Evolutionary conservation across 2,329 filamentous ascomycete species (phyloP), one percentile per base, ranked within the genome.

Genomic region (Fusarium domesticum): DNA sequence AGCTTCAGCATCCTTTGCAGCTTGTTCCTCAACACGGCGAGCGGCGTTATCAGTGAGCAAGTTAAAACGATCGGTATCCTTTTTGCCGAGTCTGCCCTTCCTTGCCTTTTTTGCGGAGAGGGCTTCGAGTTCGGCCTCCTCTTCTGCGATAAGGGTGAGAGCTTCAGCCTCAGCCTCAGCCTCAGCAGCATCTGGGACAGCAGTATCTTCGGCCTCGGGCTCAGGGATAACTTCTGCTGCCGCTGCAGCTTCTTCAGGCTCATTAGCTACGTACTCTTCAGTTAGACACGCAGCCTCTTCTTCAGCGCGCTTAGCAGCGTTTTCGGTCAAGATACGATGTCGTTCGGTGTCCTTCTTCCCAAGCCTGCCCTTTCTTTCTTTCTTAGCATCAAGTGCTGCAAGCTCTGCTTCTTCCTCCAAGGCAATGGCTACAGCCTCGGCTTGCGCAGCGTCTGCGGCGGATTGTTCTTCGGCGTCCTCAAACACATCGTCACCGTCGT

Each of bases 341-440:
- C 70, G 74, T 46, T 76, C 71, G 38, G 74, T 63, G 23, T 74
- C 73, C 44, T 67, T 74, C 50, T 70, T 76, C 2, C 56, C 60
- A 11, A 74, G 54, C 47, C 66, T 76, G 42, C 65, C 63, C 58
- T 74, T 80, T 52, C 72, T 75, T 2, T 67, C 66, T 53, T 75
- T 78, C 57, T 77, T 80, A 18, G 67, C 65, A 34, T 70, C 72
- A 5, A 75, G 61, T 4, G 61, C 57, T 12, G 61, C 67, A 11
- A 74, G 60, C 45, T 75, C 68, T 10, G 62, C 59, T 46, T 72
- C 60, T 51, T 72, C 64, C 16, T 53, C 44, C 12, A 45, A 48
- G 30, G 56, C 56, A 20, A 54, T 44, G 20, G 42, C 48, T 20
- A 48, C 48, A 8, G 53, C 54, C 23, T 28, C 23, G 23, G 23